Evolutionary conservation across 2,329 filamentous ascomycete species (phyloP).

Genomic region (Conoideocrella luteorostrata): DNA sequence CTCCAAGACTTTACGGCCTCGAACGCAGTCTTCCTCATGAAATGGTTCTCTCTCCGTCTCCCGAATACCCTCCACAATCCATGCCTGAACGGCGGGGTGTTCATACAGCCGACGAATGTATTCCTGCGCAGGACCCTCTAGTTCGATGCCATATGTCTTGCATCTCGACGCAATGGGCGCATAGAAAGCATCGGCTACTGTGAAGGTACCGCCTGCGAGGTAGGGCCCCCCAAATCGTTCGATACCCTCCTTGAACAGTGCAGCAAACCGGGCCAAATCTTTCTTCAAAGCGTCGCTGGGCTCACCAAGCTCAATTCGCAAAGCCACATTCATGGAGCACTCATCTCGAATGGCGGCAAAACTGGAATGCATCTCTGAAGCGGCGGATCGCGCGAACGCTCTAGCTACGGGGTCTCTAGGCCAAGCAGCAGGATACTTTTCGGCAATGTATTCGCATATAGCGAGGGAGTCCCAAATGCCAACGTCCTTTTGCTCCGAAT

Average conservation of each 20-base stretch:
- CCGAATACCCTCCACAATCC: slow-evolving; percentile 29
- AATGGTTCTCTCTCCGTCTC: slow-evolving; percentile 31
- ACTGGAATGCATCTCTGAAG: slow-evolving; percentile 41
- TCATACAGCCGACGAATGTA: slow-evolving; percentile 29
- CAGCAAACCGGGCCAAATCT: slow-evolving; percentile 29
- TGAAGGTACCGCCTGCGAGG: slow-evolving; percentile 31
- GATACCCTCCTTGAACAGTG: slow-evolving; percentile 32
- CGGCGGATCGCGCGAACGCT: slow-evolving; percentile 36
- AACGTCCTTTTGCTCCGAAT: slow-evolving; percentile 23
- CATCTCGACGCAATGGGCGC: slow-evolving; percentile 33
- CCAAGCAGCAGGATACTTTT: slow-evolving; percentile 36
- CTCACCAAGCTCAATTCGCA: slow-evolving; percentile 27
- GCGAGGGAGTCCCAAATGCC: slow-evolving; percentile 41
- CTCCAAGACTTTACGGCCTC: slow-evolving; percentile 23
- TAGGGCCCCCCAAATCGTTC: slow-evolving; percentile 34
- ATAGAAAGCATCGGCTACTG: slow-evolving; percentile 34
- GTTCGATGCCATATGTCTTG: slow-evolving; percentile 29
- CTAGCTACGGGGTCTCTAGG: slow-evolving; percentile 31
- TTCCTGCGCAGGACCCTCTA: slow-evolving; percentile 22
- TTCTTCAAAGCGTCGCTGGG: slow-evolving; percentile 22
- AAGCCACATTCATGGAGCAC: slow-evolving; percentile 35
- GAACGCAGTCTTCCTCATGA: slow-evolving; percentile 30
- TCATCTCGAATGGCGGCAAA: slow-evolving; percentile 35
- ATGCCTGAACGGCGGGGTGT: slow-evolving; percentile 29
- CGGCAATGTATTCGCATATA: slow-evolving; percentile 41